phyloP scores from a whole-genome alignment of 176 grass and related monocot species.

The Musa schizocarpa region DNA sequence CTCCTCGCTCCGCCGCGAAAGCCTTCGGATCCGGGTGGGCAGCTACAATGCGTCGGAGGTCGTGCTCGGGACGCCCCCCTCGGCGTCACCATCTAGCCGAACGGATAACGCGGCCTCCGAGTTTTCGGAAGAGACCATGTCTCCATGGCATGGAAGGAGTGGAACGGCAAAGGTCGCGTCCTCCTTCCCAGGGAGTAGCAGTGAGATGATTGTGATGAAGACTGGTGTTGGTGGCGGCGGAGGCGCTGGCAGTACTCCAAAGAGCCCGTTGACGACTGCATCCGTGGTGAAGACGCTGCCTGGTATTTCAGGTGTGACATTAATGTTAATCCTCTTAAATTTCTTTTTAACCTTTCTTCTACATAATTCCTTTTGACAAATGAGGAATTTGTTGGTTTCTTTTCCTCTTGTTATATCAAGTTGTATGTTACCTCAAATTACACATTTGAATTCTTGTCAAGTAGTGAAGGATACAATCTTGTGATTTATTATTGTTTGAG shows the following conservation, averaged over 20 bases:
- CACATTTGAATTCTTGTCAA: not conserved
- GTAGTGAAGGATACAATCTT: not conserved
- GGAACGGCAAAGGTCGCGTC: conserved; percentile 5
- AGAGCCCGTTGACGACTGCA: conserved; percentile 14
- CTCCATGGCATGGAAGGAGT: conserved; percentile 8
- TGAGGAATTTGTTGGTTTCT: not conserved
- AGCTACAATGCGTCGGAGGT: conserved; percentile 37
- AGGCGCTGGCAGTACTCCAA: not conserved
- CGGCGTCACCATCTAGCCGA: conserved; percentile 23
- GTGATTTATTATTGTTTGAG: not conserved
- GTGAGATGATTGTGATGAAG: conserved; percentile 14
- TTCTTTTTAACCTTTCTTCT: no score
- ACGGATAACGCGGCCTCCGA: conserved; percentile 10
- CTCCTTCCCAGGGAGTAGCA: conserved; percentile 11
- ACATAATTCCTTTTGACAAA: not conserved
- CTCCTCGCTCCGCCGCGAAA: not conserved
- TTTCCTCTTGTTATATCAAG: not conserved
- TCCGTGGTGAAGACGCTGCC: conserved; percentile 22
- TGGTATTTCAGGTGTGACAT: conserved; percentile 21
- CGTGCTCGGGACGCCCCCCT: conserved; percentile 26
- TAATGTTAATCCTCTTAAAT: not conserved
- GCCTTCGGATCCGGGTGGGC: conserved; percentile 2
- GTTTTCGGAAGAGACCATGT: conserved; percentile 29
- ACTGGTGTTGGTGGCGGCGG: not conserved
- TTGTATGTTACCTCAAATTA: not conserved